A percentile compares a stretch with the other conserved stretches of the same genome.
Evolutionary conservation across 345 rosid species (phyloP).

Genomic region (Populus alba): DNA sequence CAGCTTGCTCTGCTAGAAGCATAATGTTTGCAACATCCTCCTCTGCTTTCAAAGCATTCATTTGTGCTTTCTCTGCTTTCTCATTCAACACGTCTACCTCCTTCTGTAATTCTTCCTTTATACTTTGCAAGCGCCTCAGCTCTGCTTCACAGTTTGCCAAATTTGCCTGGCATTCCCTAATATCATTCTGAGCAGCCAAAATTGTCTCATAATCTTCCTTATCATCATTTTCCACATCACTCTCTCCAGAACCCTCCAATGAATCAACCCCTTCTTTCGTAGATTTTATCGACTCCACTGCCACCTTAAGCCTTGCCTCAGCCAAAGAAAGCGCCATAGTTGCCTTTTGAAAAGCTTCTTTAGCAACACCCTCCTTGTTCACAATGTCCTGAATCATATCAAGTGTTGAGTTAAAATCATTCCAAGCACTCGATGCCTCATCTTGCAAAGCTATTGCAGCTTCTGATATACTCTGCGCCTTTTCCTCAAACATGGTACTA

Average conservation of each 20-base stretch:
- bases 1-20: constrained; percentile 95
- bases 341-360: constrained; percentile 73
- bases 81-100: constrained; percentile 70
- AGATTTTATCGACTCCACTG: constrained; percentile 51
- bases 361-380: constrained; percentile 60
- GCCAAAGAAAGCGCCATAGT: constrained; percentile 84
- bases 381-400: constrained; percentile 56
- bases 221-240: constrained; percentile 24
- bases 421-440: constrained; percentile 61
- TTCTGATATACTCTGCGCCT: constrained; percentile 83
- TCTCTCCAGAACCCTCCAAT: constrained; percentile 34
- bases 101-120: constrained; percentile 70
- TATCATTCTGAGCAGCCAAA: constrained; percentile 55
- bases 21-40: constrained; percentile 90
- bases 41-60: constrained; percentile 72
- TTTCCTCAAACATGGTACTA: constrained; percentile 79
- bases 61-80: constrained; percentile 65
- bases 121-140: constrained; percentile 49
- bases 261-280: constrained; percentile 32
- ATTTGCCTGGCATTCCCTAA: constrained; percentile 52
- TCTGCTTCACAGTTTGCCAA: constrained; percentile 57
- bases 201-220: constrained; percentile 38
- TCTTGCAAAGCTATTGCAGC: constrained; percentile 82
- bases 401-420: constrained; percentile 53
- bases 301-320: constrained; percentile 71